These are phyloP conservation scores for Penstemon newberryi DNA, from an alignment of 257 asterid species.

Conservation along the genomic window DNA sequence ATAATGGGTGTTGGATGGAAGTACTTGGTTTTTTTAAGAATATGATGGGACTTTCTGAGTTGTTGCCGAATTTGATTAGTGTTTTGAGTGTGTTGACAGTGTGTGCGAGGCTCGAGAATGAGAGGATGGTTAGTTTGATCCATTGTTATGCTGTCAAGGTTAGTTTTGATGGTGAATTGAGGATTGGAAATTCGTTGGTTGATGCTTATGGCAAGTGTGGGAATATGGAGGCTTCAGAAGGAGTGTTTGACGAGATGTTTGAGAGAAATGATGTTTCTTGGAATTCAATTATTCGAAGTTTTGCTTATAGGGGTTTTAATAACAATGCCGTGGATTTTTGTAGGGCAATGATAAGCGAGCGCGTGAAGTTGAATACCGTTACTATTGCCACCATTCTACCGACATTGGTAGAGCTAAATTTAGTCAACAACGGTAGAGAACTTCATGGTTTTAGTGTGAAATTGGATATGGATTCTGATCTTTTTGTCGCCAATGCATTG, in stretches of 20 bases:
- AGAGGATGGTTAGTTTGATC: slow-evolving; percentile 37
- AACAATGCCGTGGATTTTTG: slow-evolving; percentile 48
- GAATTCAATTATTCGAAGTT: slow-evolving; percentile 57
- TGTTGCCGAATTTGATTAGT: slow-evolving; percentile 54
- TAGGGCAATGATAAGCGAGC: slow-evolving; percentile 48
- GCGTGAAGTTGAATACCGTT: slow-evolving; percentile 41
- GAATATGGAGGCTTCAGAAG: slow-evolving; percentile 38
- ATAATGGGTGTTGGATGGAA: slow-evolving; percentile 34
- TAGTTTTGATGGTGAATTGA: slow-evolving; percentile 49
- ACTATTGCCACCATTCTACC: slow-evolving; percentile 65
- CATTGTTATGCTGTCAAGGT: slow-evolving; percentile 60
- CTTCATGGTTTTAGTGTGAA: slow-evolving; percentile 61
- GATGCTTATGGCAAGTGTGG: slow-evolving; percentile 77
- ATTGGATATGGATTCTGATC: slow-evolving; percentile 50
- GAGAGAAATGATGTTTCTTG: slow-evolving; percentile 72
- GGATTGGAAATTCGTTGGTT: slow-evolving; percentile 58
- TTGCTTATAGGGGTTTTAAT: slow-evolving; percentile 41
- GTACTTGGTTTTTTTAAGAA: slow-evolving; percentile 45
- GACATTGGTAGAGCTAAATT: slow-evolving; percentile 49
- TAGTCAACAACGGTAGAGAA: slow-evolving; percentile 51
- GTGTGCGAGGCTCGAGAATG: slow-evolving; percentile 51
- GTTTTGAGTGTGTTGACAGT: slow-evolving; percentile 59
- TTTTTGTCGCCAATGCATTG: slow-evolving; percentile 71
- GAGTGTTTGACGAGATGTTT: slow-evolving; percentile 49
- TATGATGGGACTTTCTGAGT: slow-evolving; percentile 38